These are phyloP conservation scores for Ambrosiella beaveri DNA, from an alignment of 2,329 filamentous ascomycete genomes.

Conservation along the genomic window DNA sequence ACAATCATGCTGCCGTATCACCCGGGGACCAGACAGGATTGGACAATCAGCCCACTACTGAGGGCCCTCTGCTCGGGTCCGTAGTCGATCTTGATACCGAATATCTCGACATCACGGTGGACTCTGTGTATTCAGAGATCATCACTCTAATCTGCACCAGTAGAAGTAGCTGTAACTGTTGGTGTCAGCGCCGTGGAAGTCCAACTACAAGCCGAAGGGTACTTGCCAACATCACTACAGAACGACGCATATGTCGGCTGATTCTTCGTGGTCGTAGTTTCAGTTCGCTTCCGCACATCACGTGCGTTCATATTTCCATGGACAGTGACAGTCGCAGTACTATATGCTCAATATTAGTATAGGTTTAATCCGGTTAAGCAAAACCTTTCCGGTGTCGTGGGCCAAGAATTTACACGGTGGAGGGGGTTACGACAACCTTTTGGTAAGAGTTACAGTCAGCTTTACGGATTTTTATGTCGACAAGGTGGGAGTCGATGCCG, in stretches of 20 bases:
- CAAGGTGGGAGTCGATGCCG: conserved; percentile 24
- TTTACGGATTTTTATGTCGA: conserved; percentile 21
- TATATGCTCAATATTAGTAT: conserved; percentile 1
- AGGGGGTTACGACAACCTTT: conserved; percentile 24
- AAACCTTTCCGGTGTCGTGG: no score
- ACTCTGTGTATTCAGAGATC: background rate
- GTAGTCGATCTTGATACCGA: no score
- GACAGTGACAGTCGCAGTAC: conserved; percentile 24
- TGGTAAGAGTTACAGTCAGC: conserved; percentile 26
- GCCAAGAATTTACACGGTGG: conserved; percentile 21
- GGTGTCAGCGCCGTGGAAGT: conserved; percentile 23
- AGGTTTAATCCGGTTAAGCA: no score
- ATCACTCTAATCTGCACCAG: conserved; percentile 16
- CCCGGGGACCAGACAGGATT: no score
- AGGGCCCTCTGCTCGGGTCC: no score
- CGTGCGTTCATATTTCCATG: conserved; percentile 20
- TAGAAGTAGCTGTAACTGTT: conserved; percentile 26
- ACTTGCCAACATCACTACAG: conserved; percentile 21
- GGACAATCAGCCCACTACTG: no score
- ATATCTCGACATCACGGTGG: background rate
- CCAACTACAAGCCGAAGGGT: conserved; percentile 25
- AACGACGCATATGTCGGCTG: conserved; percentile 26
- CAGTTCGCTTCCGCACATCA: conserved; percentile 18
- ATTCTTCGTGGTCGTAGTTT: conserved; percentile 17
- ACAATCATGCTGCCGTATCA: no score